Conservation (phyloP, 2,329 filamentous ascomycete species). For the Teratosphaeria destructans region DNA sequence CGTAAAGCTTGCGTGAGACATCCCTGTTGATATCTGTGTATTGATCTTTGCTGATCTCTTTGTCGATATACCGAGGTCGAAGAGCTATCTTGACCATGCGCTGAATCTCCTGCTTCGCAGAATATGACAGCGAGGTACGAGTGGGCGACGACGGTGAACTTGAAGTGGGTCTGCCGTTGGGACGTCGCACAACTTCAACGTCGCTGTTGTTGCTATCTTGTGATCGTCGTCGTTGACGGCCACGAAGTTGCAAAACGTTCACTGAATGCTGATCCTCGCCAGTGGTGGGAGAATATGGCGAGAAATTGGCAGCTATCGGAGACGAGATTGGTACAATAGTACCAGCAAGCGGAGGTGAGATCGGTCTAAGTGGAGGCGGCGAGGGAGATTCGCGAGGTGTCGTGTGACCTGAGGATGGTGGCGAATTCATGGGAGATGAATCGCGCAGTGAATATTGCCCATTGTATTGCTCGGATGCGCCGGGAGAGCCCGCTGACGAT, state of each 20-base stretch:
- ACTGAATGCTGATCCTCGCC: constrained; percentile 9
- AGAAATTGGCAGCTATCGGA: constrained; percentile 54
- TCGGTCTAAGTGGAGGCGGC: constrained; percentile 56
- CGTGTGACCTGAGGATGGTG: constrained; percentile 52
- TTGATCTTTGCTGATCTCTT: constrained; percentile 73
- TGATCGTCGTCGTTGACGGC: constrained; percentile 9
- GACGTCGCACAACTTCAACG: constrained; percentile 10
- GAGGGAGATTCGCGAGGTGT: constrained; percentile 57
- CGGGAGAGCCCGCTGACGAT: constrained; percentile 27
- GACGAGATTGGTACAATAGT: constrained; percentile 65
- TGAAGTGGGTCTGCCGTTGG: constrained; percentile 11
- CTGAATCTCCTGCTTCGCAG: constrained; percentile 80
- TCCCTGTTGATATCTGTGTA: constrained; percentile 88
- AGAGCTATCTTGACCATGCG: constrained; percentile 76
- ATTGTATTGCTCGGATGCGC: constrained; percentile 20
- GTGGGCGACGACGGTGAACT: constrained; percentile 23
- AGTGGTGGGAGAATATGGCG: constrained; percentile 47
- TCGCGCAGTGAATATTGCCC: constrained; percentile 31
- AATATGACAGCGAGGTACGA: constrained; percentile 53
- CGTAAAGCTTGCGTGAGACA: constrained; percentile 81
- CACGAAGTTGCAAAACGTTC: constrained; percentile 8
- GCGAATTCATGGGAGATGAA: constrained; percentile 59
- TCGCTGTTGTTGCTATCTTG: constrained; percentile 6
- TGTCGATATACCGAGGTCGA: constrained; percentile 70
- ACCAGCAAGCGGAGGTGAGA: constrained; percentile 60